A percentile compares a stretch with the other conserved stretches of the same genome.
Evolutionary conservation across 1,139 yeast genomes (phyloP).

Genomic region (Pichia sp.): DNA sequence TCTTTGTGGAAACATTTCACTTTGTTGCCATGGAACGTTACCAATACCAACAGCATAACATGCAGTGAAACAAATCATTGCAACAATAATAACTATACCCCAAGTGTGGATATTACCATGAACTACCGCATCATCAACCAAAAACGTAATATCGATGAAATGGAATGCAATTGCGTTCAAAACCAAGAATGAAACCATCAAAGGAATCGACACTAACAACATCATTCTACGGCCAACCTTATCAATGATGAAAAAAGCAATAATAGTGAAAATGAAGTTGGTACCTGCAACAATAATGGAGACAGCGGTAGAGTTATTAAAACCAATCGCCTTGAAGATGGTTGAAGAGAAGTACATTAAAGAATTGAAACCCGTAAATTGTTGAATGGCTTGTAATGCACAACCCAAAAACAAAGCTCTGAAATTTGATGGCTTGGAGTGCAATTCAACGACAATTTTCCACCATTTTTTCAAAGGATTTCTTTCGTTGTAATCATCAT

Average conservation of each 20-base stretch:
- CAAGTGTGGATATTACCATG: constrained; percentile 52
- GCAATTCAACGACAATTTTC: constrained; percentile 62
- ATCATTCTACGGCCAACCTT: constrained; percentile 78
- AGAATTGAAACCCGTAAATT: constrained; percentile 91
- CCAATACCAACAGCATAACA: constrained; percentile 92
- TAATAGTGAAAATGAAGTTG: constrained; percentile 73
- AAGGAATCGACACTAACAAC: constrained; percentile 65
- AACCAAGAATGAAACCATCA: constrained; percentile 69
- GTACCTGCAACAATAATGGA: constrained; percentile 90
- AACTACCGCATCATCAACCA: constrained; percentile 37
- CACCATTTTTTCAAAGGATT: constrained; percentile 45
- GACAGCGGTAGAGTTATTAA: constrained; percentile 82
- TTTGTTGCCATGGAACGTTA: constrained; percentile 97
- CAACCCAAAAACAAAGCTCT: constrained; percentile 86
- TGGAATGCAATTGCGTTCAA: constrained; percentile 87
- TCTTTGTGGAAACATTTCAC: constrained; percentile 85
- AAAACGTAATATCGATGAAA: constrained; percentile 54
- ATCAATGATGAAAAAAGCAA: constrained; percentile 81
- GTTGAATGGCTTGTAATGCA: constrained; percentile 92
- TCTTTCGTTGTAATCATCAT: constrained; percentile 27
- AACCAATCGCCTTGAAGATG: constrained; percentile 83
- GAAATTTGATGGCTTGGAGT: constrained; percentile 68
- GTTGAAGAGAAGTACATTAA: constrained; percentile 91
- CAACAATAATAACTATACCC: constrained; percentile 79
- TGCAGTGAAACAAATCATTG: constrained; percentile 83